Evolutionary conservation across 768 basidiomycete genomes (phyloP).

Genomic region (Trametes gibbosa): DNA sequence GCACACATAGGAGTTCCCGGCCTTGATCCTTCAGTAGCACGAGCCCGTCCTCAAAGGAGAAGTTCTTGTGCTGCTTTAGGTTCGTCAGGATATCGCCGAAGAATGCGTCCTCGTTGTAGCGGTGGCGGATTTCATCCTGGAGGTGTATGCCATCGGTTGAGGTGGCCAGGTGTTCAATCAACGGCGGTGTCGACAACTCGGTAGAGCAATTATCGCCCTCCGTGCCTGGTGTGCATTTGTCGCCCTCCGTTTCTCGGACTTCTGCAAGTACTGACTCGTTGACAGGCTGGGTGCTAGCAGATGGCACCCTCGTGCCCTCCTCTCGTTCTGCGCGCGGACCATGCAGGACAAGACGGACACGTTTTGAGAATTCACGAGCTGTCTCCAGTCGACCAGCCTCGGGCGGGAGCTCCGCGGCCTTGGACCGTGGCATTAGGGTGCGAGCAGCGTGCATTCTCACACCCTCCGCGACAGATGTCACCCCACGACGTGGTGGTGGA

Average conservation of each 20-base stretch:
- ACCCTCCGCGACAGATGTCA: not conserved
- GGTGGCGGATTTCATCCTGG: conserved; percentile 7
- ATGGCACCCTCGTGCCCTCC: not conserved
- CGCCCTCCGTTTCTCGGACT: too few species aligned
- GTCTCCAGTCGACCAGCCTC: not conserved
- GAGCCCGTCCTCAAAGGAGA: conserved; percentile 23
- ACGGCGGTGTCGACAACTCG: too few species aligned
- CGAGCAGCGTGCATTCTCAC: not conserved
- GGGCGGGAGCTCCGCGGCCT: not conserved
- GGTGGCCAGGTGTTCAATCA: too few species aligned
- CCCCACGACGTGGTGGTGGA: not conserved
- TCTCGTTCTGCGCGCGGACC: not conserved
- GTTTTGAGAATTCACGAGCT: not conserved
- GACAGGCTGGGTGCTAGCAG: too few species aligned
- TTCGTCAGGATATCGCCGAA: conserved; percentile 28
- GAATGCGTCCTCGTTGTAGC: conserved; percentile 31
- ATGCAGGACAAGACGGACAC: not conserved
- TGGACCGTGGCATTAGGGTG: not conserved
- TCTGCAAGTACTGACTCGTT: too few species aligned
- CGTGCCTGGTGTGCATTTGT: too few species aligned
- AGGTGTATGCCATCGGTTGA: conserved; percentile 1
- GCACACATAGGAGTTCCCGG: conserved; percentile 20
- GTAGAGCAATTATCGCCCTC: too few species aligned
- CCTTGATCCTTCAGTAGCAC: conserved; percentile 13
- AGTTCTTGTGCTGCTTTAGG: conserved; percentile 29